Conservation (phyloP, 1,284 basidiomycete genomes). For the Cryptococcus sp. region DNA sequence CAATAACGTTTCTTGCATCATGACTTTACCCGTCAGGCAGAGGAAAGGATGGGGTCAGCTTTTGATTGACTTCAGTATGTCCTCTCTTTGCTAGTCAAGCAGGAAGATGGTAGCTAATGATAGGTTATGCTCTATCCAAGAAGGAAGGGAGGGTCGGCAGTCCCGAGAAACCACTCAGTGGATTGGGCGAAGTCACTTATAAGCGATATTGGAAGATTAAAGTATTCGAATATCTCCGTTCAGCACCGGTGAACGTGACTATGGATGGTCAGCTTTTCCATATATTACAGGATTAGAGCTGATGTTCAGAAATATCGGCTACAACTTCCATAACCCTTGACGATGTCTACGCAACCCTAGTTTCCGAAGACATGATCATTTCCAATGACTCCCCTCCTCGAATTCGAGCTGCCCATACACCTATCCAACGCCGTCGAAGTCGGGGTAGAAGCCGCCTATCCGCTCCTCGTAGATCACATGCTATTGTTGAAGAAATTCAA, state of each 20-base stretch:
- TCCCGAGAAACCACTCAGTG: constrained; percentile 89
- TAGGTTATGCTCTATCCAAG: constrained; percentile 93
- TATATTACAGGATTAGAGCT: constrained; percentile 3
- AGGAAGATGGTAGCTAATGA: no score
- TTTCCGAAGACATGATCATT: constrained; percentile 71
- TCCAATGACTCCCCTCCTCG: constrained; percentile 36
- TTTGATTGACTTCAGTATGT: constrained; percentile 93
- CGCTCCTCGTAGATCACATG: constrained; percentile 2
- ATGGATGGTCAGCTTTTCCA: constrained; percentile 58
- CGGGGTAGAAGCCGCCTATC: constrained; percentile 9
- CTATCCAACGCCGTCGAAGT: constrained; percentile 10
- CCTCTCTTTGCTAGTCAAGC: neutral
- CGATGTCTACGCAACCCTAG: constrained; percentile 77
- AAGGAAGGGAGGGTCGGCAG: constrained; percentile 85
- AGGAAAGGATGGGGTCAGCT: constrained; percentile 91
- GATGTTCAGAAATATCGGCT: constrained; percentile 67
- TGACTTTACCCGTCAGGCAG: constrained; percentile 95
- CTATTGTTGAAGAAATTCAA: constrained; percentile 6
- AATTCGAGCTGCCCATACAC: constrained; percentile 20
- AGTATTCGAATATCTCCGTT: constrained; percentile 72
- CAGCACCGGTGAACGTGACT: constrained; percentile 57
- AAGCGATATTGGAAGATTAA: constrained; percentile 91
- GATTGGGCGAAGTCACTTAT: constrained; percentile 85
- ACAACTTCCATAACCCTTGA: constrained; percentile 88
- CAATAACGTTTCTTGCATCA: constrained; percentile 98